Base-by-base conservation (phyloP, 169 alveolate species). In the Plasmodium knowlesi region DNA sequence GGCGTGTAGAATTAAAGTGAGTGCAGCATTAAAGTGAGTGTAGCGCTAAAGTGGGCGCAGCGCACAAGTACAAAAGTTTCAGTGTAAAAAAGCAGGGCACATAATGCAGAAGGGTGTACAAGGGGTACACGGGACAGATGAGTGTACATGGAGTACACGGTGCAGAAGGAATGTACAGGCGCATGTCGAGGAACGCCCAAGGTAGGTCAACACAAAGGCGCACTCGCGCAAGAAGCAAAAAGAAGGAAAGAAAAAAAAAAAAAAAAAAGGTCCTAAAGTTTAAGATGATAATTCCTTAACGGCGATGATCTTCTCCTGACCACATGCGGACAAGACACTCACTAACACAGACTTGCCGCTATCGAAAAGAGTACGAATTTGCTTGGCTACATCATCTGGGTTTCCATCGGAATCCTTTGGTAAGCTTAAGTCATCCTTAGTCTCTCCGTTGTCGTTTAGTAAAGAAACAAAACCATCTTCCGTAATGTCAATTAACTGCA, bases 341-440 rank as follows among this genome's bases (percentile, higher is more conserved):
- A 97, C 98, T 28, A 97, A 92, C 41, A 97, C 97, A 67, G 97
- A 96, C 97, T 97, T 97, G 50, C 99, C 99, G 32, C 95, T 95
- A 61, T 96, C 97, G 78, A 96, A 97, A 86, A 95, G 95, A 28
- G 93, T 83, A 91, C 96, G 96, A 67, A 98, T 96, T 93, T 98
- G 98, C 92, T 96, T 94, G 25, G 97, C 97, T 5, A 98, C 98
- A 30, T 98, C 99, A 92, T 98, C 98, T 72, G 95, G 96, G 85
- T 97, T 97, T 54, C 98, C 99, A 82, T 98, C 99, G 46, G 99
- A 96, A 95, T 98, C 99, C 91, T 95, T 97, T 61, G 99, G 99
- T 32, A 98, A 97, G 95, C 97, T 98, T 25, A 99, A 96, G 92
- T 99, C 99, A 94, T 98, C 99, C 96, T 98, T 98, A 41, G 98